These are phyloP conservation scores for Moesziomyces antarcticus DNA, from an alignment of 1,284 basidiomycete species.

Conservation along the genomic window DNA sequence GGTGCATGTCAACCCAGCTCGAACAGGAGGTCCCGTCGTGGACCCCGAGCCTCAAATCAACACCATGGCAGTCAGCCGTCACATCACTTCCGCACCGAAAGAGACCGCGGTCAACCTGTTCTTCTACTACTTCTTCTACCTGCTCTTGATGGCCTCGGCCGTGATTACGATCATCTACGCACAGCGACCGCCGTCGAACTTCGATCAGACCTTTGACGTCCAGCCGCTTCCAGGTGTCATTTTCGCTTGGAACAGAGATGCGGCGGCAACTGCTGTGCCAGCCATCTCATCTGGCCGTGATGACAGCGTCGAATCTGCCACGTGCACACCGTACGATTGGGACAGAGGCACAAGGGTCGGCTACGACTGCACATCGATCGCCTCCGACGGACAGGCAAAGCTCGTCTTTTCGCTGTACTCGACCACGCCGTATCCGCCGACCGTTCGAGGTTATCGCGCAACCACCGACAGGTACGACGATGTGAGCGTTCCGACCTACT, in stretches of 20 bases:
- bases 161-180: slow-evolving; percentile 3
- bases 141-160: slow-evolving; percentile 4
- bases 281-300: neutral
- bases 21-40: no score
- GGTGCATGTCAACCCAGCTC: no score
- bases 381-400: slow-evolving; percentile 2
- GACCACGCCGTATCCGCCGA: slow-evolving; percentile 1
- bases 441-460: neutral
- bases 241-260: slow-evolving; percentile 8
- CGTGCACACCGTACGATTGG: neutral
- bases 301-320: neutral
- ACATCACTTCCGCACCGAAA: neutral
- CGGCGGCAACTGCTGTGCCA: neutral
- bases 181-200: neutral
- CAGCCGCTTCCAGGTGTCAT: slow-evolving; percentile 1
- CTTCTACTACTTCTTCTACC: slow-evolving; percentile 2
- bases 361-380: slow-evolving; percentile 4
- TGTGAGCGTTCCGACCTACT: slow-evolving; percentile 3
- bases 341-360: neutral
- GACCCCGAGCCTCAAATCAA: neutral
- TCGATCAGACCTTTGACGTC: slow-evolving; percentile 4
- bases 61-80: neutral
- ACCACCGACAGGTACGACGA: neutral
- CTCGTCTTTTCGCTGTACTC: slow-evolving; percentile 2
- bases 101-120: slow-evolving; percentile 7